phyloP scores from a whole-genome alignment of 1,284 basidiomycete species.

The Rhodotorula sp. region DNA sequence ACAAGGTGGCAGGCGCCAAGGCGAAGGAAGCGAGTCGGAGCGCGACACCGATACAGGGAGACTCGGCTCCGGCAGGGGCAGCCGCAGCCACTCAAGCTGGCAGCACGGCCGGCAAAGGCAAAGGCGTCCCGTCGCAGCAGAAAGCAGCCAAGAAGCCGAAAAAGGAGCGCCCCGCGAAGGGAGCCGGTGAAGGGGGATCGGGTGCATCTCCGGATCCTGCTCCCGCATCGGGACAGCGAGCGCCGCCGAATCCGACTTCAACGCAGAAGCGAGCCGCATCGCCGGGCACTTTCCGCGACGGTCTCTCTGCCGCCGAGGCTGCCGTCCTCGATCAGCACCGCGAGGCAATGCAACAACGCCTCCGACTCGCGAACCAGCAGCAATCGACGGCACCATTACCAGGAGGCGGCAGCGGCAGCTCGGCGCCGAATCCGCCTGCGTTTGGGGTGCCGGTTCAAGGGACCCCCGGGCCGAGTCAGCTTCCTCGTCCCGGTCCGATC shows the following conservation, averaged over 20 bases:
- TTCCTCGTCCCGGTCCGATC: neutral
- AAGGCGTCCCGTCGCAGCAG: neutral
- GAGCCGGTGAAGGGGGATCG: neutral
- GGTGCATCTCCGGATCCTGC: neutral
- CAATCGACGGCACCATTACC: neutral
- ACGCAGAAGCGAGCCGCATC: conserved; percentile 2
- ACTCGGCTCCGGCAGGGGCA: neutral
- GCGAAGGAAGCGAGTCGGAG: conserved; percentile 1
- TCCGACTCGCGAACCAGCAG: conserved; percentile 1
- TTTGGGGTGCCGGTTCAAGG: neutral
- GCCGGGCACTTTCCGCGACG: neutral
- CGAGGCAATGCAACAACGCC: neutral
- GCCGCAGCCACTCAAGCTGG: neutral
- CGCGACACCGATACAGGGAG: conserved; percentile 3
- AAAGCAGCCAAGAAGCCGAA: neutral
- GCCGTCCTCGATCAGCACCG: conserved; percentile 1
- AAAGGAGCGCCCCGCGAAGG: neutral
- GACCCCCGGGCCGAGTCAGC: neutral
- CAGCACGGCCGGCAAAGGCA: neutral
- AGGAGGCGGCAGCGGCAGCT: no score
- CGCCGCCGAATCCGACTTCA: conserved; percentile 5
- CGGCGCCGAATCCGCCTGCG: neutral
- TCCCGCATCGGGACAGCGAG: neutral
- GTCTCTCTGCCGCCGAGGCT: neutral
- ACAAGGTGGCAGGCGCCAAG: neutral